A percentile compares a stretch with the other conserved stretches of the same genome.
Conservation (phyloP, 495 filamentous ascomycete genomes). For the Neurospora sp. region DNA sequence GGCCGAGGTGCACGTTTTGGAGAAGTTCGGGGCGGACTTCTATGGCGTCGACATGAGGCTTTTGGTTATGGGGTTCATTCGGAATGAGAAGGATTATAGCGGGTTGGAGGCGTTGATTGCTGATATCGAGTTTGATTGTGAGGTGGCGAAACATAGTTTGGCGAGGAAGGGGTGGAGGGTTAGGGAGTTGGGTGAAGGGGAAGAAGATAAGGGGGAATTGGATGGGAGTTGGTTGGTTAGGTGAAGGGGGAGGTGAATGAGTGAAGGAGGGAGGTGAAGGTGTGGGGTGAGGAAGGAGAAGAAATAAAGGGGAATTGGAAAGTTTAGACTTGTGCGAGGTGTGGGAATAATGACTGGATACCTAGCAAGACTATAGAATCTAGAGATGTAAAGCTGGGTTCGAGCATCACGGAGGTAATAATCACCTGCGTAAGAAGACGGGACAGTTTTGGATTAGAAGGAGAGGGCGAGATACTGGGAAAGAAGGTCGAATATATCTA, state of each 20-base stretch:
- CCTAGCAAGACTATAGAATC: background rate
- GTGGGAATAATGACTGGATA: background rate
- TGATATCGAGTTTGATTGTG: constrained; percentile 82
- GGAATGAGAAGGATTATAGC: constrained; percentile 82
- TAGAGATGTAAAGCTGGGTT: background rate
- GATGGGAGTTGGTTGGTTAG: constrained; percentile 33
- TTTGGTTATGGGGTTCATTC: constrained; percentile 73
- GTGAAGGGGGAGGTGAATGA: constrained; percentile 1
- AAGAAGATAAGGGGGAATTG: constrained; percentile 19
- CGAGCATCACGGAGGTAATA: background rate
- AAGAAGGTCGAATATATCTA: too few species aligned
- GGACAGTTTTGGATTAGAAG: background rate
- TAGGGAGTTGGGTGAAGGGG: constrained; percentile 20
- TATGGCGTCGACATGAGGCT: constrained; percentile 73
- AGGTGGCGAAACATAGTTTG: constrained; percentile 69
- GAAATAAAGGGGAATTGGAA: background rate
- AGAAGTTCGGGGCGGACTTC: constrained; percentile 64
- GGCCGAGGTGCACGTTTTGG: constrained; percentile 89
- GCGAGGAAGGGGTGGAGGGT: constrained; percentile 51
- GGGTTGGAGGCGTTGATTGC: constrained; percentile 70
- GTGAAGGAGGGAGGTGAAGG: background rate
- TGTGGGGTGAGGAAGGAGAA: background rate
- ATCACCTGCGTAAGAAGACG: background rate
- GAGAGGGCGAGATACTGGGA: background rate
- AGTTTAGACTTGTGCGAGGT: background rate